These are phyloP conservation scores for Candida glucosophila DNA, from an alignment of 1,139 yeast species.

Conservation along the genomic window DNA sequence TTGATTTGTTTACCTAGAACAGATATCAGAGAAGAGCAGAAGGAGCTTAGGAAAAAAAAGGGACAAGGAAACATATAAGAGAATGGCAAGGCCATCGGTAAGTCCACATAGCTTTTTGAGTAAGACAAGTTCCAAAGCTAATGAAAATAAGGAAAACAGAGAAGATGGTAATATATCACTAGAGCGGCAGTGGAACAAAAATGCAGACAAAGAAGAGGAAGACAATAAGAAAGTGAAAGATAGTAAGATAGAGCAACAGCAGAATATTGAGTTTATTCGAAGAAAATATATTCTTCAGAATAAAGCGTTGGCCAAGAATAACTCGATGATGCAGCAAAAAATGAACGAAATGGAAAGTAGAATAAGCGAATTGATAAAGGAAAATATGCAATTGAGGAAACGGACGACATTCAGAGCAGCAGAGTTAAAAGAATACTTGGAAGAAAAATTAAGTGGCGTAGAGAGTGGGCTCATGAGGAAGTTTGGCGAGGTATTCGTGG, in stretches of 20 bases:
- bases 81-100: conserved; percentile 13
- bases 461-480: conserved; percentile 34
- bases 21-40: no score
- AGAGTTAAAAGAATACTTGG: conserved; percentile 5
- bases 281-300: conserved; percentile 35
- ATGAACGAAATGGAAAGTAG: conserved; percentile 44
- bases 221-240: background rate
- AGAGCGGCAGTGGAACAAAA: background rate
- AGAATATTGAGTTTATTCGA: conserved; percentile 5
- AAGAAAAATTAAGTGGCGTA: conserved; percentile 15
- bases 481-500: conserved; percentile 32
- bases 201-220: background rate
- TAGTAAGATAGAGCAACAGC: conserved; percentile 1
- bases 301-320: conserved; percentile 45
- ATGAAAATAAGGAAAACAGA: background rate
- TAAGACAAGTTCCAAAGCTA: conserved; percentile 2
- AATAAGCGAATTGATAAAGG: conserved; percentile 37
- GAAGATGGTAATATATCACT: background rate
- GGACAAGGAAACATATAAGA: background rate
- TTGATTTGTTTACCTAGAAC: no score
- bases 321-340: conserved; percentile 40
- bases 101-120: conserved; percentile 8
- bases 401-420: conserved; percentile 4
- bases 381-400: conserved; percentile 30
- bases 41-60: no score